Conservation (phyloP, 2,329 filamentous ascomycete species). For the Colletotrichum sp. region DNA sequence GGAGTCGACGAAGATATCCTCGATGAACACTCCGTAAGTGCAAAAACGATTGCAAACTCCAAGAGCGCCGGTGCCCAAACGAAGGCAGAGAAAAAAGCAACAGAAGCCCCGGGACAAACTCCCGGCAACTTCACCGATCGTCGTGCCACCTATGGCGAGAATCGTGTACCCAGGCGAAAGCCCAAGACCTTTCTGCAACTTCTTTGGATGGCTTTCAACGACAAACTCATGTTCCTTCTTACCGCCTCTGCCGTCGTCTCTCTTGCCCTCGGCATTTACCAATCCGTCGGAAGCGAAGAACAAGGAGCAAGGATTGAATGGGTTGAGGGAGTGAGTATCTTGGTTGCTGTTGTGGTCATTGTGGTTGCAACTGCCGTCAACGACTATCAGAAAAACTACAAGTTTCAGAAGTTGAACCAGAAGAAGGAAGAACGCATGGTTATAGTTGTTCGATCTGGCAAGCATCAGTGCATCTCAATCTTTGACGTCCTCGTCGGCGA, state of each 20-base stretch:
- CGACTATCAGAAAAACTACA: slow-evolving; percentile 61
- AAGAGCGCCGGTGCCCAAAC: not conserved
- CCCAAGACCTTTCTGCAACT: not conserved
- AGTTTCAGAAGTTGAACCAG: slow-evolving; percentile 55
- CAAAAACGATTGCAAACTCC: not conserved
- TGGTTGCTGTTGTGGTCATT: slow-evolving; percentile 58
- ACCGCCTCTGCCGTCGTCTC: slow-evolving; percentile 64
- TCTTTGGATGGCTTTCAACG: slow-evolving; percentile 51
- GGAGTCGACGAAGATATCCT: not conserved
- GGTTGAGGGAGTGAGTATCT: slow-evolving; percentile 62
- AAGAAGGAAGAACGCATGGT: slow-evolving; percentile 61
- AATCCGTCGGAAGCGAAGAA: slow-evolving; percentile 52
- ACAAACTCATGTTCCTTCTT: slow-evolving; percentile 63
- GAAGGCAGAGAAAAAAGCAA: not conserved
- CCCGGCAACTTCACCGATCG: not conserved
- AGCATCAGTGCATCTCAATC: slow-evolving; percentile 58
- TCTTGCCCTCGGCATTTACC: slow-evolving; percentile 62
- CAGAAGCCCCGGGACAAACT: not conserved
- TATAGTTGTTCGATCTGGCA: slow-evolving; percentile 62
- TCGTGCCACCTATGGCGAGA: not conserved
- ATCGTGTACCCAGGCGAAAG: not conserved
- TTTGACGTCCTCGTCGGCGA: slow-evolving; percentile 66
- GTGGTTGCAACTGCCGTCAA: slow-evolving; percentile 57
- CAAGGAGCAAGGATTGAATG: slow-evolving; percentile 47
- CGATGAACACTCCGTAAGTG: not conserved